These are phyloP conservation scores for Gamarada debralockiae DNA, from an alignment of 495 filamentous ascomycete species.

Conservation along the genomic window DNA sequence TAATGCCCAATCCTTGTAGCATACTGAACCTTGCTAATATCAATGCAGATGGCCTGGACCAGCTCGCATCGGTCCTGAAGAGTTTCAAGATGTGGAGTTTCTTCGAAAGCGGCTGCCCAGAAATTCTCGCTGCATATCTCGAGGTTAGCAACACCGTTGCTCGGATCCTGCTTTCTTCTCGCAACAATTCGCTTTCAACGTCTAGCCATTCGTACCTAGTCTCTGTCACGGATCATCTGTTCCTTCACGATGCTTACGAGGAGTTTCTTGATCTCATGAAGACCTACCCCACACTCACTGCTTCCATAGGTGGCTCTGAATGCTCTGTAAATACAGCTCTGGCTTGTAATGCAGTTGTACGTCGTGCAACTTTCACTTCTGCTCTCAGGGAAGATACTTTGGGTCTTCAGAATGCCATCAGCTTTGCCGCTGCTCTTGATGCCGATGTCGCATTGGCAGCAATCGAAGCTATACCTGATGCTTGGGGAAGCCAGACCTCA, in stretches of 20 bases:
- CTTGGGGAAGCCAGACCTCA: conserved; percentile 17
- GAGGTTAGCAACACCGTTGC: conserved; percentile 15
- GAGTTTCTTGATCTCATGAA: background rate
- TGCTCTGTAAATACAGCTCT: background rate
- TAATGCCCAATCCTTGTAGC: background rate
- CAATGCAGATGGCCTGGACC: background rate
- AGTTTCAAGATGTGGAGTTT: background rate
- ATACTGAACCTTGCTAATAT: background rate
- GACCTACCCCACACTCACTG: background rate
- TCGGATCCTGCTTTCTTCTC: background rate
- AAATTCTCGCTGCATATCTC: conserved; percentile 19
- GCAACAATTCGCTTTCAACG: background rate
- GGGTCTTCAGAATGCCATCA: conserved; percentile 17
- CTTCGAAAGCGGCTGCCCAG: background rate
- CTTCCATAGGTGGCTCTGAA: background rate
- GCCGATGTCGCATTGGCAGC: conserved; percentile 28
- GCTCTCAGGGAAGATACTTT: conserved; percentile 11
- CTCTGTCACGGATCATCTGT: background rate
- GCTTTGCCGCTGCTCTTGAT: conserved; percentile 14
- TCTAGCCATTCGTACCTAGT: background rate
- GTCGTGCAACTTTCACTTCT: conserved; percentile 20
- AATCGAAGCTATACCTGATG: conserved; percentile 27
- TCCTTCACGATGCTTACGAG: background rate
- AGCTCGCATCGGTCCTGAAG: background rate
- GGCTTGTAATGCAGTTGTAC: background rate